Evolutionary conservation across 2,329 filamentous ascomycete genomes (phyloP).

Genomic region (Daldinia sp.): DNA sequence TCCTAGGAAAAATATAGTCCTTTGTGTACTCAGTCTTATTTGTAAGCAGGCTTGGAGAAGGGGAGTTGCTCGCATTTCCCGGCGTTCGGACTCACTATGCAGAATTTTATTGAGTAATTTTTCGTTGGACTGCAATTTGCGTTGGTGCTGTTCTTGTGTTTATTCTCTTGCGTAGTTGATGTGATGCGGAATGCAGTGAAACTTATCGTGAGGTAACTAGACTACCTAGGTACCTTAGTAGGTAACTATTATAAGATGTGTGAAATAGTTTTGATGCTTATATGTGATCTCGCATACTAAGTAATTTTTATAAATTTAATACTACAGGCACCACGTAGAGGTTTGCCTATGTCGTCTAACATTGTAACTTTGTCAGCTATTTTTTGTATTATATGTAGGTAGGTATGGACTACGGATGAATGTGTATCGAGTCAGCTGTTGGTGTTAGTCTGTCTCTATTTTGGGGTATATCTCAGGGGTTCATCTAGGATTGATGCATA

Average conservation of each 20-base stretch:
- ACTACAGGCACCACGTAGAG: background rate
- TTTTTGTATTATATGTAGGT: background rate
- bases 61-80: constrained; percentile 41
- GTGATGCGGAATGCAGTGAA: background rate
- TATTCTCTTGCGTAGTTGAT: background rate
- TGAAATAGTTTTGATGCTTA: background rate
- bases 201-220: background rate
- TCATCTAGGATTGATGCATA: background rate
- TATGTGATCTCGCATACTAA: background rate
- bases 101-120: constrained; percentile 39
- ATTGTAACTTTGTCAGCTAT: background rate
- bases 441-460: background rate
- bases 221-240: too few species aligned
- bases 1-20: constrained; percentile 29
- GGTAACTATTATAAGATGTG: background rate
- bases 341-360: background rate
- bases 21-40: constrained; percentile 37
- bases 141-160: background rate
- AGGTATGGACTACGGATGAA: background rate
- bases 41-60: constrained; percentile 39
- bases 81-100: constrained; percentile 32
- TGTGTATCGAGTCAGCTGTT: background rate
- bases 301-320: background rate
- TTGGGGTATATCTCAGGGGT: constrained; percentile 7
- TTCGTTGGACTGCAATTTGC: constrained; percentile 10